Base-by-base conservation (phyloP, 208 protist genomes). In the Leishmania lainsoni region DNA sequence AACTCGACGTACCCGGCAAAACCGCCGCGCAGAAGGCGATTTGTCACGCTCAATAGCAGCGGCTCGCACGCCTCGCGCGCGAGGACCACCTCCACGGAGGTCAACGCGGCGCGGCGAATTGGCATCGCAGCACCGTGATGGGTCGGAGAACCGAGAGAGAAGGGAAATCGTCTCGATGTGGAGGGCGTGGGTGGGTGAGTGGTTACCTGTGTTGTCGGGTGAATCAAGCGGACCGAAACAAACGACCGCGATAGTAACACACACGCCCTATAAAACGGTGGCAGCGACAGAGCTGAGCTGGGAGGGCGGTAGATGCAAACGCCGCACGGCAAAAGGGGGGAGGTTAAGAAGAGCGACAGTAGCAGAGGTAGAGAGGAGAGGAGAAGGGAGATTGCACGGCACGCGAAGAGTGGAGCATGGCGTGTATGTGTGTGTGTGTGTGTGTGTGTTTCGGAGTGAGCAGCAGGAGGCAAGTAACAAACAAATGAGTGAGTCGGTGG, bases 11-110 rank as follows among this genome's bases (percentile, higher is more conserved):
- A 91, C 6, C 90, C 86, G 20, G 84, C 54, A 16, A 91, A 91
- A 42, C 94, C 94, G 29, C 88, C 78, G 51, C 94, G 94, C 54
- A 97, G 83, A 3, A 96, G 88, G 56, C 94, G 83, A 75, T 92
- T 68, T n/a, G 85, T 88, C 26, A 94, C 71, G 51, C 90, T 91
- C 48, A 5, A 32, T 59, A 94, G 66, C 35, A 86, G 79, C 12
- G 91, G 90, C 59, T 70, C 56, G 2, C 87, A 89, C 70, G 87
- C 81, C 81, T 95, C 92, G 32, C 90, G 92, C 10, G 87, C 90
- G 45, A 96, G 78, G 10, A 83, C 80, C 42, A 91, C 75, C 86
- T 92, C 92, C 61, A 89, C 85, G 32, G 56, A n/a, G 12, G 80
- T 82, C 29, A 81, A 35, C 59, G 65, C 66, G 16, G 80, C 52